These are phyloP conservation scores for Mitragyna speciosa DNA, from an alignment of 257 asterid genomes.

Conservation along the genomic window DNA sequence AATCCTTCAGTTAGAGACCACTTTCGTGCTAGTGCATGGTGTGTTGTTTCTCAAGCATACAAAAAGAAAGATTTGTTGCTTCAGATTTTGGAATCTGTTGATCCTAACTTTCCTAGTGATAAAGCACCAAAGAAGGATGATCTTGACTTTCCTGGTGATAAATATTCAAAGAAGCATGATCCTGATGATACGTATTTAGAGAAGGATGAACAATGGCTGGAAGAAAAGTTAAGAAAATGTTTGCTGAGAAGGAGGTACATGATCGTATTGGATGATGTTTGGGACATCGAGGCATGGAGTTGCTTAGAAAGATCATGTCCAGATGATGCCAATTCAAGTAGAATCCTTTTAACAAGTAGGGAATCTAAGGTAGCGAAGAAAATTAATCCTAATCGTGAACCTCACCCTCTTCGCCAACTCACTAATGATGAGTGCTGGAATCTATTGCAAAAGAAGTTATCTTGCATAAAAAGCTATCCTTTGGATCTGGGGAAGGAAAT, in stretches of 20 bases:
- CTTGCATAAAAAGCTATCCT: too few species aligned
- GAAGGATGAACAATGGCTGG: background rate
- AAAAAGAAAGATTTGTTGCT: background rate
- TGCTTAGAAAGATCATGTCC: background rate
- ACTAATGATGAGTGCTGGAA: too few species aligned
- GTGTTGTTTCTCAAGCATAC: slow-evolving; percentile 4
- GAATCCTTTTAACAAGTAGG: background rate
- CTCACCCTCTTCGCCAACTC: too few species aligned
- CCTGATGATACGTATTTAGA: background rate
- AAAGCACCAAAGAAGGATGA: too few species aligned
- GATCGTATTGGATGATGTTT: slow-evolving; percentile 16
- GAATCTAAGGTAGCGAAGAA: too few species aligned
- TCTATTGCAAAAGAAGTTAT: too few species aligned
- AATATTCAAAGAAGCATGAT: too few species aligned
- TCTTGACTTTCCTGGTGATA: background rate
- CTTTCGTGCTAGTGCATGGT: background rate
- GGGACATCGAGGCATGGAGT: background rate
- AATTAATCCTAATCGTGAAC: too few species aligned
- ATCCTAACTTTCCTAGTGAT: background rate
- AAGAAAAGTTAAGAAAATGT: background rate
- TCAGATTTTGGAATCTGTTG: background rate
- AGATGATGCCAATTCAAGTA: slow-evolving; percentile 8
- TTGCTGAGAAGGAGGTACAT: background rate
- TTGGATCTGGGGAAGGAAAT: too few species aligned
- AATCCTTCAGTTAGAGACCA: background rate